A percentile compares a stretch with the other conserved stretches of the same genome.
These are phyloP conservation scores for Entomortierella chlamydospora DNA, from an alignment of 192 early-diverging fungal genomes.

Conservation along the genomic window DNA sequence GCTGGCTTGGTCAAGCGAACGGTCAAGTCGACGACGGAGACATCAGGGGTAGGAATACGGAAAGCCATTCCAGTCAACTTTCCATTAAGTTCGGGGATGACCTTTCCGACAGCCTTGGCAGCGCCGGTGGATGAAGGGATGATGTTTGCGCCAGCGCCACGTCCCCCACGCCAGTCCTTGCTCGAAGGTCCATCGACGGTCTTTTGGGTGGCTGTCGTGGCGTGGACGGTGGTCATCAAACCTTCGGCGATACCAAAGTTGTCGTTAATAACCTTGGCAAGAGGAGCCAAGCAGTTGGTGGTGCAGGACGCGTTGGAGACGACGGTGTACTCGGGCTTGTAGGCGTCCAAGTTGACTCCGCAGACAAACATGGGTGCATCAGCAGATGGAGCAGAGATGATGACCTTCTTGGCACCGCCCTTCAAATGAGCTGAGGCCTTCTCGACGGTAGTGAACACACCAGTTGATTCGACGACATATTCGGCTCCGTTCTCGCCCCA, in stretches of 20 bases:
- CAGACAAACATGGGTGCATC: slow-evolving; percentile 99
- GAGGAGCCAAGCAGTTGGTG: slow-evolving; percentile 98
- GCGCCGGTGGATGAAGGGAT: slow-evolving; percentile 98
- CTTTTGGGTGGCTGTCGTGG: slow-evolving; percentile 99
- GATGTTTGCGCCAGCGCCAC: slow-evolving; percentile 95
- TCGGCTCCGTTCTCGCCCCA: slow-evolving; percentile 87
- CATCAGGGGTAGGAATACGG: slow-evolving; percentile 92
- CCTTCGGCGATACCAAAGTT: slow-evolving; percentile 96
- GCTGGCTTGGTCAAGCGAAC: slow-evolving; percentile 91
- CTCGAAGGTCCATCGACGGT: slow-evolving; percentile 97
- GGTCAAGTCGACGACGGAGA: slow-evolving; percentile 98
- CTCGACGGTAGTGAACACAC: slow-evolving; percentile 95
- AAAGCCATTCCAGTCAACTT: slow-evolving; percentile 99
- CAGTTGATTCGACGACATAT: slow-evolving; percentile 99
- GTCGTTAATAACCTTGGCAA: slow-evolving; percentile 97
- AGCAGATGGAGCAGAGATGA: slow-evolving; percentile 96
- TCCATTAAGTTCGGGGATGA: slow-evolving; percentile 92
- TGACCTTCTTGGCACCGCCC: slow-evolving; percentile 98
- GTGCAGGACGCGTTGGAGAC: slow-evolving; percentile 99
- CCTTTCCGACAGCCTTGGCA: slow-evolving; percentile 99
- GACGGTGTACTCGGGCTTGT: slow-evolving; percentile 87
- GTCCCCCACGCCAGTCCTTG: slow-evolving; percentile 98
- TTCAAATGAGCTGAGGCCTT: slow-evolving; percentile 87
- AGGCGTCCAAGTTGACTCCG: slow-evolving; percentile 96
- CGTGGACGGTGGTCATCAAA: slow-evolving; percentile 99